These are phyloP conservation scores for Hammondia hammondi DNA, from an alignment of 169 alveolate species.

Conservation along the genomic window DNA sequence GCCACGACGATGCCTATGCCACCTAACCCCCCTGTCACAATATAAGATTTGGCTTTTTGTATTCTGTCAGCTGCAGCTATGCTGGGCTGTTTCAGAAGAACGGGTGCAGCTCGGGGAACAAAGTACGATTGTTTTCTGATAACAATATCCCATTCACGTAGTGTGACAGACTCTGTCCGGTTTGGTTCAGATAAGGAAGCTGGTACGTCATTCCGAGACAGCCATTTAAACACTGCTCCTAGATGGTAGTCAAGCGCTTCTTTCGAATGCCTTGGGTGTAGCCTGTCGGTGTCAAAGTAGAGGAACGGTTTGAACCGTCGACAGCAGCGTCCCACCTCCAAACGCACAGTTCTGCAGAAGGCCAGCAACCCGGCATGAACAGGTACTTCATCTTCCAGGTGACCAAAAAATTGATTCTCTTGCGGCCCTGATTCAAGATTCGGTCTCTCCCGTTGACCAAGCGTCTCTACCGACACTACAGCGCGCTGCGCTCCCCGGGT, in stretches of 20 bases:
- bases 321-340: conserved; percentile 65
- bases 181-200: neutral
- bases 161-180: too few species aligned
- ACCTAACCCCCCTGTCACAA: conserved; percentile 79
- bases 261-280: neutral
- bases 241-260: neutral
- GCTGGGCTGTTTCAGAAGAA: neutral
- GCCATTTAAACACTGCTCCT: neutral
- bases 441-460: neutral
- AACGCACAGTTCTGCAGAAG: conserved; percentile 78
- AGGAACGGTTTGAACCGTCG: neutral
- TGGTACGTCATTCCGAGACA: neutral
- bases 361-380: conserved; percentile 79
- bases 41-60: neutral
- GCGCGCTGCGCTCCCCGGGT: conserved; percentile 17
- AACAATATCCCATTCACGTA: neutral
- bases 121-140: neutral
- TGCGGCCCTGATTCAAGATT: neutral
- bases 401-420: neutral
- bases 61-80: neutral
- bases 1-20: conserved; percentile 74
- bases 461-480: neutral
- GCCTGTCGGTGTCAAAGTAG: neutral
- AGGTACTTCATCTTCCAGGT: neutral
- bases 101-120: neutral